Conservation (phyloP, 352 stramenopile genomes). For the Lagenidium giganteum region DNA sequence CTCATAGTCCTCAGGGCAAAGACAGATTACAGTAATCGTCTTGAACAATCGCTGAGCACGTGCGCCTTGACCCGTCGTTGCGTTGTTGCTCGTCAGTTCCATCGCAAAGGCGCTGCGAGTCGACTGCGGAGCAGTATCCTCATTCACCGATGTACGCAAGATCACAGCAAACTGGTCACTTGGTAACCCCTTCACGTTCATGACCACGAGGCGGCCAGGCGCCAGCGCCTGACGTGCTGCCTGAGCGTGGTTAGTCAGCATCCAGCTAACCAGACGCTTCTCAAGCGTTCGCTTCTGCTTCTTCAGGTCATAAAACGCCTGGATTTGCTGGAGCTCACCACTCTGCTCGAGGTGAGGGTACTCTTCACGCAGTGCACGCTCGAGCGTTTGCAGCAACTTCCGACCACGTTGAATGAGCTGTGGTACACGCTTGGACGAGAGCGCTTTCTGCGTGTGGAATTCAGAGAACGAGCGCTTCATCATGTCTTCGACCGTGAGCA, state of each 20-base stretch:
- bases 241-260: constrained; percentile 61
- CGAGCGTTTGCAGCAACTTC: constrained; percentile 40
- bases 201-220: constrained; percentile 44
- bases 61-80: constrained; percentile 8
- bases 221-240: constrained; percentile 58
- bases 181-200: constrained; percentile 67
- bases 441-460: constrained; percentile 91
- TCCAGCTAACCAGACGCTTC: constrained; percentile 65
- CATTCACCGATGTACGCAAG: constrained; percentile 37
- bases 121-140: not conserved
- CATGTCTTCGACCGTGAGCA: constrained; percentile 92
- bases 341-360: constrained; percentile 55
- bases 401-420: constrained; percentile 66
- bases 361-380: constrained; percentile 43
- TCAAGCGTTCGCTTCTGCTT: constrained; percentile 65
- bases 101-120: too few species aligned
- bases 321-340: constrained; percentile 55
- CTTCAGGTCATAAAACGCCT: constrained; percentile 66
- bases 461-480: constrained; percentile 97
- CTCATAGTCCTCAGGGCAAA: constrained; percentile 61
- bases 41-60: constrained; percentile 49
- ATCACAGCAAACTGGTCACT: constrained; percentile 56
- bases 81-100: constrained; percentile 8
- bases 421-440: constrained; percentile 74
- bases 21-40: constrained; percentile 64